Base-by-base conservation (phyloP, 768 basidiomycete species). In the Thelephora ganbajun region DNA sequence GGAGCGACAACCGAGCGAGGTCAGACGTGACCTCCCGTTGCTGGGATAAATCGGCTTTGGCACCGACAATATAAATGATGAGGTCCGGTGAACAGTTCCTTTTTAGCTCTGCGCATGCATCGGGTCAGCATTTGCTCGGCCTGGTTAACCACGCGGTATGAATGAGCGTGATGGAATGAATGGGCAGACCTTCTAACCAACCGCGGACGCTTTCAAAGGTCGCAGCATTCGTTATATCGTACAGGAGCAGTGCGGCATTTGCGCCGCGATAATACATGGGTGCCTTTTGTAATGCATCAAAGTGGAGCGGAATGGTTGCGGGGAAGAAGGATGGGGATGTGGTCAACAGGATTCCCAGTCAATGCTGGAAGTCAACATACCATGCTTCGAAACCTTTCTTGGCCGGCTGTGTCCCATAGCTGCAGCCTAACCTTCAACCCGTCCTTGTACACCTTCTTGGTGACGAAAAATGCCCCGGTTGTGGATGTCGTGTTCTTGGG, bases 251-350 rank as follows among this genome's bases (percentile, higher is more conserved):
- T 34, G 92, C 92, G 54, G 91, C 92, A 61, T 93, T 87, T 58
- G 92, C 88, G 61, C 90, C 90, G 67, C 90, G 80, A 73, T 93
- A 93, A 70, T 93, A 94, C 83, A 94, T 91, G 55, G 88, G 89
- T 57, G 91, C 91, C 89, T 89, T 57, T 44, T 41, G 41, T 49
- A 47, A 14, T 54, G 48, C 18, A 34, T 16, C 37, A 45, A 52
- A 35, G 52, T 50, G 48, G 47, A 49, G 52, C 30, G 39, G 51
- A 43, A 20, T 50, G 35, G 48, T 47, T n/a, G n/a, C n/a, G 44
- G 35, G 50, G 6, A 43, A 36, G 35, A 20, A 49, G 26, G 14
- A 33, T 39, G 33, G 9, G 14, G 18, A 41, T 30, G 9, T 30
- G 9, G 9, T 43, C 19, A 42, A 22, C 41, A 33, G 48, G 43